Base-by-base conservation (phyloP, 1,284 basidiomycete genomes). In the Phlebopus sp. region DNA sequence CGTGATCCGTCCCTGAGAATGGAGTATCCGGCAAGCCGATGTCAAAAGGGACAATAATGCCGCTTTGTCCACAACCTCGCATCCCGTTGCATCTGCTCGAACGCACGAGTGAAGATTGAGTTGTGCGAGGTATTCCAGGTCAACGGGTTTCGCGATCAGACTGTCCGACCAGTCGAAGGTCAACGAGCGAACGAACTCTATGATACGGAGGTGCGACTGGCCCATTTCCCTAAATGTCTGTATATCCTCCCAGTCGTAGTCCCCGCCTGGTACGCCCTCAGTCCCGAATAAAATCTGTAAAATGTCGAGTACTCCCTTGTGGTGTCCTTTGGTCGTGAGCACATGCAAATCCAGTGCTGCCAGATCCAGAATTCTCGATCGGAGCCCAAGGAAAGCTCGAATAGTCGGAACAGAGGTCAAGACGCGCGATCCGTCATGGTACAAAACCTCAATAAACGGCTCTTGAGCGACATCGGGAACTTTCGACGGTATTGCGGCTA, bases 271-370 rank as follows among this genome's bases (percentile, higher is more conserved):
- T 31, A 57, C 55, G 10, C 76, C 74, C 41, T 83, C 79, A 14
- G 76, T 81, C 10, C 84, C 83, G 55, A 93, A 92, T 8, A 93
- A 70, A 15, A 90, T 81, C 21, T 84, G 78, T 5, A 94, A 69
- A 10, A 95, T 73, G 44, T 85, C 83, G 2, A 79, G 72, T 0
- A 89, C 82, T 0, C 82, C 81, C 56, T 86, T 86, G 57, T 77
- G 70, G 46, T 89, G 86, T 0, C 84, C 84, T 56, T 85, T 86
- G 57, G 81, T 85, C 4, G 90, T 88, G 46, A 96, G 77, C 14
- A 91, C 80, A 55, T 96, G 95, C 11, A 97, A 72, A 62, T 99
- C 97, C 21, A 99, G 75, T 1, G 95, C 92, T 6, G 87, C 84
- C 19, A 91, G 79, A 52, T 96, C 87, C 49, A 98, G 79, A 19